A percentile compares a stretch with the other conserved stretches of the same genome.
phyloP scores from a whole-genome alignment of 352 stramenopile species.

The Phytopythium boreale region DNA sequence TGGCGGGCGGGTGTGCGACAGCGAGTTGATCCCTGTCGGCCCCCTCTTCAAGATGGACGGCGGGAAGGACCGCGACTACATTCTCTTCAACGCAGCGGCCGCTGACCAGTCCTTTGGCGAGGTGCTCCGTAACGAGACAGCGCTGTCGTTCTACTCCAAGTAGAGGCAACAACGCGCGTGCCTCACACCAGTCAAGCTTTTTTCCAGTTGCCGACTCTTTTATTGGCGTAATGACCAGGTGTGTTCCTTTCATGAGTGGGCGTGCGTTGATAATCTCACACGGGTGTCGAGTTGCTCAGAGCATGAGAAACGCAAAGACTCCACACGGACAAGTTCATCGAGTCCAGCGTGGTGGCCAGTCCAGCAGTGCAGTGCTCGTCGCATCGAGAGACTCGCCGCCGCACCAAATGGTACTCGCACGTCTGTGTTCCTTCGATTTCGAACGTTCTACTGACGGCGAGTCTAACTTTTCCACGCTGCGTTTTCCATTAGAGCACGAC shows the following conservation, averaged over 20 bases:
- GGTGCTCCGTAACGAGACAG: constrained; percentile 76
- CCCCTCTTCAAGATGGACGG: constrained; percentile 79
- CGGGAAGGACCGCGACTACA: constrained; percentile 77
- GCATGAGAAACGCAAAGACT: neutral
- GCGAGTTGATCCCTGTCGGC: constrained; percentile 61
- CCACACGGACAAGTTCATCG: neutral
- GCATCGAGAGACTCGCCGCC: neutral
- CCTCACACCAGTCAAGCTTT: neutral
- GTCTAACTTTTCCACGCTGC: neutral
- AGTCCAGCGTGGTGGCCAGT: neutral
- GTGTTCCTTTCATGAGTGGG: neutral
- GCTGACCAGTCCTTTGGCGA: constrained; percentile 69
- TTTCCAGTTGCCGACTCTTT: neutral
- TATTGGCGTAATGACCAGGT: neutral
- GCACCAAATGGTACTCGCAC: constrained; percentile 1
- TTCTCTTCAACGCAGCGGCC: constrained; percentile 76
- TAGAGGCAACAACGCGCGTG: constrained; percentile 9
- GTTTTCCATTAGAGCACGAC: neutral
- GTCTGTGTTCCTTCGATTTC: neutral
- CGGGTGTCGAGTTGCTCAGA: neutral
- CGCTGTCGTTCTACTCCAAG: constrained; percentile 75
- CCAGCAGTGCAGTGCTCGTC: neutral
- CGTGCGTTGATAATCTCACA: neutral
- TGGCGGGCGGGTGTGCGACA: constrained; percentile 19
- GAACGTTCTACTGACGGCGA: neutral